Evolutionary conservation across 768 basidiomycete species (phyloP).

Genomic region (Mrakia frigida): DNA sequence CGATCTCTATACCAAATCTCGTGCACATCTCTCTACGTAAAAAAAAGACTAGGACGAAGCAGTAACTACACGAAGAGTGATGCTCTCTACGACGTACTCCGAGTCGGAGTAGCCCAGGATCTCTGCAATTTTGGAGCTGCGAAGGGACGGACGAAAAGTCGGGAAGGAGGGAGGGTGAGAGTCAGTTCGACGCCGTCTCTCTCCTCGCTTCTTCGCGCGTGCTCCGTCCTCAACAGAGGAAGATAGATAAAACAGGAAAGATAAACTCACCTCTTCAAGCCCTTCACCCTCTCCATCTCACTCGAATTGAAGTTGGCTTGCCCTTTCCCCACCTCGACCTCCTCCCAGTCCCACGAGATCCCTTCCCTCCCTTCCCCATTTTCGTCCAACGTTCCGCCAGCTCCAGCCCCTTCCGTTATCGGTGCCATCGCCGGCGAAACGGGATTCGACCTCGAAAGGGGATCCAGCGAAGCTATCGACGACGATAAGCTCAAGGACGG

Average conservation of each 20-base stretch:
- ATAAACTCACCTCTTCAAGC: slow-evolving; percentile 79
- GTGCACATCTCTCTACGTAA: not conserved
- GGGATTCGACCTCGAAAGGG: slow-evolving; percentile 34
- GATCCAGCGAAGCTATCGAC: slow-evolving; percentile 51
- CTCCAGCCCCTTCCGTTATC: slow-evolving; percentile 13
- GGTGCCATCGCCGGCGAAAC: slow-evolving; percentile 11
- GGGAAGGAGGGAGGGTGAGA: not conserved
- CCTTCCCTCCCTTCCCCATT: slow-evolving; percentile 10
- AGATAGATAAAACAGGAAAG: slow-evolving; percentile 24
- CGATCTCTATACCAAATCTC: not conserved
- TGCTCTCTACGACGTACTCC: slow-evolving; percentile 94
- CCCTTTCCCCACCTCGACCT: slow-evolving; percentile 87
- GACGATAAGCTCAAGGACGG: slow-evolving; percentile 50
- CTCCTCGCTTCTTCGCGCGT: no score
- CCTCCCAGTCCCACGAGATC: slow-evolving; percentile 56
- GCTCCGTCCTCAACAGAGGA: no score
- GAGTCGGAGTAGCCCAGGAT: slow-evolving; percentile 90
- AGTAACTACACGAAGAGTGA: slow-evolving; percentile 55
- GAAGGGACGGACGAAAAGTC: not conserved
- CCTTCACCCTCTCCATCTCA: slow-evolving; percentile 81
- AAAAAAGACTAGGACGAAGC: not conserved
- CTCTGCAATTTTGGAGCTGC: slow-evolving; percentile 70
- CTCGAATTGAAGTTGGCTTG: slow-evolving; percentile 92
- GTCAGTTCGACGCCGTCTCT: no score
- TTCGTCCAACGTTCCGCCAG: not conserved